phyloP scores from a whole-genome alignment of 1,284 basidiomycete species.

The Puccinia coronata region DNA sequence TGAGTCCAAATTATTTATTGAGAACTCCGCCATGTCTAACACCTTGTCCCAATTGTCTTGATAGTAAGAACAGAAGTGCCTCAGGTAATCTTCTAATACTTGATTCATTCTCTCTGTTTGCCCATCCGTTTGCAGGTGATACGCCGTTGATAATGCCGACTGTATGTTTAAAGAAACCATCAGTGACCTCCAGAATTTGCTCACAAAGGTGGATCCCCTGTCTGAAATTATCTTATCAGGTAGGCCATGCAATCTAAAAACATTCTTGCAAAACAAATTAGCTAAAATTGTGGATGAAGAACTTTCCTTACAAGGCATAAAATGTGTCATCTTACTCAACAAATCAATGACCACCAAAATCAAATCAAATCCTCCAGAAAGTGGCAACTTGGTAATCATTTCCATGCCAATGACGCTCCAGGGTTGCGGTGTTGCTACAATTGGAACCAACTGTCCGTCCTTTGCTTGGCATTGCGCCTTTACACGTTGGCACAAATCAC shows the following conservation, averaged over 20 bases:
- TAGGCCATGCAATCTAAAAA: not conserved
- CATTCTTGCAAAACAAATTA: not conserved
- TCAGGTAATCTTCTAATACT: constrained; percentile 7
- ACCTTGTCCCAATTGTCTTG: too few relatives aligned
- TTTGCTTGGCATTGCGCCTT: not conserved
- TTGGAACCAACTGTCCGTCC: not conserved
- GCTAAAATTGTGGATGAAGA: not conserved
- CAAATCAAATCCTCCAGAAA: too few relatives aligned
- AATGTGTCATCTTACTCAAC: too few relatives aligned
- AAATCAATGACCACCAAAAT: too few relatives aligned
- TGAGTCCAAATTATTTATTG: constrained; percentile 12
- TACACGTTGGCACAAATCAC: constrained; percentile 7
- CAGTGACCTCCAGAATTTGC: not conserved
- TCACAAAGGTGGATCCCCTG: constrained; percentile 1
- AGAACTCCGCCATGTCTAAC: not conserved
- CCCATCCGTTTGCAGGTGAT: not conserved
- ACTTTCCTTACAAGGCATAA: constrained; percentile 6
- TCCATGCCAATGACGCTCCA: constrained; percentile 63
- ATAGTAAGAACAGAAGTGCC: not conserved
- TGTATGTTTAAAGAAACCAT: not conserved
- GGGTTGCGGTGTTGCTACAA: constrained; percentile 52
- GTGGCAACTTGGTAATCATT: too few relatives aligned
- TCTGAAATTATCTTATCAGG: too few relatives aligned
- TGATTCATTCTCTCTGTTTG: too few relatives aligned
- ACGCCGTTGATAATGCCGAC: not conserved